Conservation (phyloP, 305 asterid genomes). For the Euphrasia arctica region DNA sequence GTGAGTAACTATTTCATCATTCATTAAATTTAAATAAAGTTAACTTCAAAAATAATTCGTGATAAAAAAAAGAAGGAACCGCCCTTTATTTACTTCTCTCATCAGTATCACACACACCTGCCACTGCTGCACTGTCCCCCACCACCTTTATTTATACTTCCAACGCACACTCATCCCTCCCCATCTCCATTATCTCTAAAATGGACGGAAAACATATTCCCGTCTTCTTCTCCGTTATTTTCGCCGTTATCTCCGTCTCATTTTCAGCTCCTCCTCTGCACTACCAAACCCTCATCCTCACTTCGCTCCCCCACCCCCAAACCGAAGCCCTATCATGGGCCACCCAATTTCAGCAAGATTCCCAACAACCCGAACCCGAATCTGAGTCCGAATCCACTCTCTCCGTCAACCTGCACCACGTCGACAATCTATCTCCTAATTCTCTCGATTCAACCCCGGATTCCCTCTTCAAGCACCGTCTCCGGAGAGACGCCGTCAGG, state of each 20-base stretch:
- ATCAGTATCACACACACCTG: no score
- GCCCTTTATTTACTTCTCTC: no score
- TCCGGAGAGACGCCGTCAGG: constrained; percentile 44
- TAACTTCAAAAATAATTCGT: no score
- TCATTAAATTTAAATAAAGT: no score
- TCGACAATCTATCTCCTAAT: constrained; percentile 35
- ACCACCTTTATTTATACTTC: constrained; percentile 30
- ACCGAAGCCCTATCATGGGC: constrained; percentile 28
- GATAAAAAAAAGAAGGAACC: no score
- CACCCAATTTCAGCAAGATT: constrained; percentile 10
- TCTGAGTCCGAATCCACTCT: constrained; percentile 24
- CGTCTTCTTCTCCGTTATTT: constrained; percentile 17
- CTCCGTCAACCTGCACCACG: constrained; percentile 41
- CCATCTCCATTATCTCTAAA: constrained; percentile 3
- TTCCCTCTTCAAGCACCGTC: constrained; percentile 44
- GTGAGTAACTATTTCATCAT: no score
- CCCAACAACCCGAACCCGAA: constrained; percentile 1
- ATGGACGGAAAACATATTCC: constrained; percentile 24
- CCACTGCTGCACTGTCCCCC: constrained; percentile 1
- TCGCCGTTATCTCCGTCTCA: constrained; percentile 18
- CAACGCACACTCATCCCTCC: constrained; percentile 10
- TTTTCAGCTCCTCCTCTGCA: constrained; percentile 24
- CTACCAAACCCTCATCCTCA: constrained; percentile 31
- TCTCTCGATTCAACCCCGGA: constrained; percentile 33
- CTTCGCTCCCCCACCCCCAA: constrained; percentile 40